Percentiles rank a stretch among this genome's conserved stretches.
Evolutionary conservation across 129 eudicot genomes (phyloP).

Genomic region (carrot (Daucus carota)): DNA sequence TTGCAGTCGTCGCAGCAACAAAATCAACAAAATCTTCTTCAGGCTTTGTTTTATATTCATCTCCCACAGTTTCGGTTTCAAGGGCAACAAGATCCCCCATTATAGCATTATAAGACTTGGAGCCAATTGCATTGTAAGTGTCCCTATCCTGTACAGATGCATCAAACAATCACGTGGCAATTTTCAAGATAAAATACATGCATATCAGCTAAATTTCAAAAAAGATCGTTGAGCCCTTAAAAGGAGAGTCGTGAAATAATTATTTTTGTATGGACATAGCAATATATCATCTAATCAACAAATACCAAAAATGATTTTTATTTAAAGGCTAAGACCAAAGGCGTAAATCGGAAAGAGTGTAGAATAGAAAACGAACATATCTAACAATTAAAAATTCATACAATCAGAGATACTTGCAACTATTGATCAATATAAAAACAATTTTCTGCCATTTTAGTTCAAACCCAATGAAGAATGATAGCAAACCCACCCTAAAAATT

Average conservation of each 20-base stretch:
- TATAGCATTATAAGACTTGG: conserved; percentile 73
- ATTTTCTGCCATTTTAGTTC: too few species aligned
- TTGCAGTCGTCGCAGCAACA: conserved; percentile 90
- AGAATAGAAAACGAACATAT: background rate
- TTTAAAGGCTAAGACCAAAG: background rate
- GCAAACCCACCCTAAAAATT: background rate
- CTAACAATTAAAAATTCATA: background rate
- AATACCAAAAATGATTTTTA: background rate
- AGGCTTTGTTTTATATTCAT: conserved; percentile 26
- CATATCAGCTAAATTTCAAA: background rate
- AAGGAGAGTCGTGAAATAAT: background rate
- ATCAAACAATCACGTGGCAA: background rate
- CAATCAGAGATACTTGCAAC: background rate
- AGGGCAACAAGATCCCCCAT: conserved; percentile 85
- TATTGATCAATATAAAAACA: background rate
- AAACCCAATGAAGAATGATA: background rate
- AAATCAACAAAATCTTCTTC: conserved; percentile 74
- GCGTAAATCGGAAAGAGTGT: background rate
- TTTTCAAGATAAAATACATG: background rate
- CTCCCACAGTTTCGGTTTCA: conserved; percentile 42
- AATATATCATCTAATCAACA: background rate
- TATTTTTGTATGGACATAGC: background rate
- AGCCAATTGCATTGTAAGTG: conserved; percentile 68
- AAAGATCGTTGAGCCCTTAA: background rate
- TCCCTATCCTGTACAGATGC: conserved; percentile 53